These are phyloP conservation scores for Rutstroemia sp. DNA, from an alignment of 2,329 filamentous ascomycete genomes.

Conservation along the genomic window DNA sequence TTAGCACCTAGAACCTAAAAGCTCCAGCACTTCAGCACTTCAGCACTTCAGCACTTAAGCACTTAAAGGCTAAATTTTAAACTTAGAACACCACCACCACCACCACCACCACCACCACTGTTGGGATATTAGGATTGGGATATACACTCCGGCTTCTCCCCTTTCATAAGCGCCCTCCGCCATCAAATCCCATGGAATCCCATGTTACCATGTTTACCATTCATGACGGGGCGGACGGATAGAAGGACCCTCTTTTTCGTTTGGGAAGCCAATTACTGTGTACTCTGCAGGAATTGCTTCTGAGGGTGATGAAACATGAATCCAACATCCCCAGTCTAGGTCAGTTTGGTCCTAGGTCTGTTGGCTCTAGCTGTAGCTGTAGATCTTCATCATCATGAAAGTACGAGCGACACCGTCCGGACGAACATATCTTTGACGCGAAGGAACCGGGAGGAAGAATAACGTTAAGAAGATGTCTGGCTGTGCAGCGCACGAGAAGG, in stretches of 20 bases:
- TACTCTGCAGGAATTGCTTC: not conserved
- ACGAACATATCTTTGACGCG: not conserved
- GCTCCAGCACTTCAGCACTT: no score
- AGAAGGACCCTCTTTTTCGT: not conserved
- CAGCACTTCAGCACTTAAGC: no score
- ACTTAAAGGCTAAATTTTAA: no score
- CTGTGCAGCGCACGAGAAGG: not conserved
- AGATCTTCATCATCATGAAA: not conserved
- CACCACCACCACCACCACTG: no score
- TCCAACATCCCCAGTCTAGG: not conserved
- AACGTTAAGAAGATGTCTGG: not conserved
- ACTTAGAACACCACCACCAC: no score
- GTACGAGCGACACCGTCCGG: not conserved
- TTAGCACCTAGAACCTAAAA: no score
- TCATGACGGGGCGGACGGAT: no score
- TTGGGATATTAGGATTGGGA: not conserved
- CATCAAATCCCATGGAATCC: not conserved
- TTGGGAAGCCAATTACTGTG: not conserved
- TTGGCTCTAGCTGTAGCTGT: not conserved
- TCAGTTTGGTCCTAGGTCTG: no score
- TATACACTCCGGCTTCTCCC: not conserved
- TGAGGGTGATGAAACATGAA: not conserved
- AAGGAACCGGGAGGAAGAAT: slow-evolving; percentile 2
- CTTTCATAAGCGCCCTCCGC: not conserved
- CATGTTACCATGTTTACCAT: not conserved